A percentile compares a stretch with the other conserved stretches of the same genome.
phyloP scores from a whole-genome alignment of 108 stramenopile genomes.

The Thalassiosira profunda region DNA sequence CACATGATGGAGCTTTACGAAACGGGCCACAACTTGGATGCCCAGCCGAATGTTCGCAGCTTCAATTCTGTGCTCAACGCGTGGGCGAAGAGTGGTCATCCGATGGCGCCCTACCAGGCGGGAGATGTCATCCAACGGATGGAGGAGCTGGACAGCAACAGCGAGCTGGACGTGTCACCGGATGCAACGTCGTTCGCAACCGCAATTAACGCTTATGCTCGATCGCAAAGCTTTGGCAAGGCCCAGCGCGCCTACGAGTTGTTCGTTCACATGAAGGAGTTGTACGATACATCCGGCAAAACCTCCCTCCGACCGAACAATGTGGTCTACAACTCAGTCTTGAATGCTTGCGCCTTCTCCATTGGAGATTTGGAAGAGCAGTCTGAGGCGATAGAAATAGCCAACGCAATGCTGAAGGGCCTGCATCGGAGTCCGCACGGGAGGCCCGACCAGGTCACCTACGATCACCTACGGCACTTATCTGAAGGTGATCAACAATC shows the following conservation, averaged over 20 bases:
- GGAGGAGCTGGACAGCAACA: conserved; percentile 48
- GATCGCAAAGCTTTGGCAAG: conserved; percentile 62
- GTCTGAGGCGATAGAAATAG: conserved; percentile 72
- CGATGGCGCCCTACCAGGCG: conserved; percentile 57
- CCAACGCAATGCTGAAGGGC: conserved; percentile 47
- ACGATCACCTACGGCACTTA: conserved; percentile 86
- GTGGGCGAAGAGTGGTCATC: conserved; percentile 66
- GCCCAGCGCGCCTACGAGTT: conserved; percentile 68
- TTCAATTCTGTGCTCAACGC: conserved; percentile 68
- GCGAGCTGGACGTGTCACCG: conserved; percentile 52
- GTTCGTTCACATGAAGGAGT: conserved; percentile 58
- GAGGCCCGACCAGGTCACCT: conserved; percentile 76
- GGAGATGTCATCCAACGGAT: conserved; percentile 61
- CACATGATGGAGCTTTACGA: conserved; percentile 59
- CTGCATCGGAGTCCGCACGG: conserved; percentile 55
- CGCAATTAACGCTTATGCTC: conserved; percentile 74
- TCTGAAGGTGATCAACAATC: conserved; percentile 74
- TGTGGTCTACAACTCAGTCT: conserved; percentile 74
- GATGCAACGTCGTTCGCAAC: conserved; percentile 72
- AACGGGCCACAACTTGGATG: conserved; percentile 39
- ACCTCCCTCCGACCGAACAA: conserved; percentile 57
- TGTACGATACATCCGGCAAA: conserved; percentile 53
- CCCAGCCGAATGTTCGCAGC: conserved; percentile 60
- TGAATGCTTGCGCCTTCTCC: conserved; percentile 85
- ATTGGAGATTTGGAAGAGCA: conserved; percentile 58